A percentile compares a stretch with the other conserved stretches of the same genome.
These are phyloP conservation scores for Suhomyces vadensis DNA, from an alignment of 805 yeast genomes.

Conservation along the genomic window DNA sequence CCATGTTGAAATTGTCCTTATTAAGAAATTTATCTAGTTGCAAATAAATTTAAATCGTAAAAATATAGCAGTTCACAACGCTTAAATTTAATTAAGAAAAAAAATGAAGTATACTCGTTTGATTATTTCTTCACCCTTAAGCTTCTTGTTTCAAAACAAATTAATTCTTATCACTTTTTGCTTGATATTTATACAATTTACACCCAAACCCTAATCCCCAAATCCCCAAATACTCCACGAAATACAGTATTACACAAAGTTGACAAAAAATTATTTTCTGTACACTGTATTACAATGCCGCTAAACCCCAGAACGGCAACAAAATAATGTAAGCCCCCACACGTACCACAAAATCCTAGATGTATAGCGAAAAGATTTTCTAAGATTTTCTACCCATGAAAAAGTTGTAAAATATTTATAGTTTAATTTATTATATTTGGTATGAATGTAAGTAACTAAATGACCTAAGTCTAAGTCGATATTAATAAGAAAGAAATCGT, in stretches of 20 bases:
- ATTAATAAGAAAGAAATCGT: constrained; percentile 2
- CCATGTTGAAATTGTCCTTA: constrained; percentile 3
- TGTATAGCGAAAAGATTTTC: no score
- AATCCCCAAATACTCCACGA: background rate
- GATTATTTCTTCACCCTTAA: no score
- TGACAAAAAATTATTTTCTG: background rate
- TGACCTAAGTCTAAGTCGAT: constrained; percentile 1
- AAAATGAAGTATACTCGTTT: no score
- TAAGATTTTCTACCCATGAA: no score
- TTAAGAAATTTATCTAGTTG: no score
- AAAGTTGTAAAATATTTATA: no score
- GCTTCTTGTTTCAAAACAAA: no score
- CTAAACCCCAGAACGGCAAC: background rate
- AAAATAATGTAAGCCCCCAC: background rate
- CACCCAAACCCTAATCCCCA: background rate
- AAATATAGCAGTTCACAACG: no score
- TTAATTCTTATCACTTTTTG: no score
- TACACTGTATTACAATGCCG: background rate
- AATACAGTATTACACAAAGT: background rate
- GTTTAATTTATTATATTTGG: background rate
- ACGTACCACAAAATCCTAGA: no score
- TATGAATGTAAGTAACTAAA: background rate
- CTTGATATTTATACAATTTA: constrained; percentile 1
- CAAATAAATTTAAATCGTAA: no score
- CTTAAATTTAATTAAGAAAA: no score